These are phyloP conservation scores for Arachnomyces sp. DNA, from an alignment of 2,329 filamentous ascomycete genomes.

Conservation along the genomic window DNA sequence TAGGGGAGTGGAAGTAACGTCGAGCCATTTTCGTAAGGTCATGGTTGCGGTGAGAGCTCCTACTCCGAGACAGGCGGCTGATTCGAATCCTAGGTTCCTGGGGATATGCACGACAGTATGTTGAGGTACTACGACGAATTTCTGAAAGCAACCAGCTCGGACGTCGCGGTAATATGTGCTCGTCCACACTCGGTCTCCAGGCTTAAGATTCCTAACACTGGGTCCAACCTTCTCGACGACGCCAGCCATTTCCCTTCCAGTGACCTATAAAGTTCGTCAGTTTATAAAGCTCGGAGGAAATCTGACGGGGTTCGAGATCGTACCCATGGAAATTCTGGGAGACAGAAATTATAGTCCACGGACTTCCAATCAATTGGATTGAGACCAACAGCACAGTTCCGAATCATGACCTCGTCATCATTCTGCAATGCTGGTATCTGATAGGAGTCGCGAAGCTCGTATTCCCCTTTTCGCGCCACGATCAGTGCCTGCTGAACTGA, in stretches of 20 bases:
- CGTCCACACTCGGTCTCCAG: slow-evolving; percentile 28
- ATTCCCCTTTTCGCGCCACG: too few species aligned
- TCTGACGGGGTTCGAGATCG: too few species aligned
- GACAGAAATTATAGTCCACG: slow-evolving; percentile 38
- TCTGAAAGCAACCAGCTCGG: slow-evolving; percentile 38
- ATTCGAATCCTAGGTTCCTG: slow-evolving; percentile 22
- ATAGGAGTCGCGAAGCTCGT: too few species aligned
- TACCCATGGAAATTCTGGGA: slow-evolving; percentile 30
- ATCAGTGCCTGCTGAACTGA: too few species aligned
- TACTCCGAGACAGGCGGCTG: slow-evolving; percentile 34
- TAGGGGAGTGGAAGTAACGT: slow-evolving; percentile 21
- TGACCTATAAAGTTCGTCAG: slow-evolving; percentile 9
- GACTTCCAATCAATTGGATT: slow-evolving; percentile 38
- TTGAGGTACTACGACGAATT: slow-evolving; percentile 34
- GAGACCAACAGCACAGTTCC: slow-evolving; percentile 28
- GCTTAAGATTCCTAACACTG: slow-evolving; percentile 16
- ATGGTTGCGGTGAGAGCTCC: slow-evolving; percentile 36
- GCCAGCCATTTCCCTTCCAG: slow-evolving; percentile 27
- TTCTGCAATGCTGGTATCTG: slow-evolving; percentile 2
- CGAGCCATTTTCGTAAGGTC: slow-evolving; percentile 37
- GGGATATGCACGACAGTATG: slow-evolving; percentile 38
- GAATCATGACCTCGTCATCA: slow-evolving; percentile 30
- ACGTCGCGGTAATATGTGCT: slow-evolving; percentile 38
- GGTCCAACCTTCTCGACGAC: slow-evolving; percentile 22
- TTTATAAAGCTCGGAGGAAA: too few species aligned